Conservation (phyloP, 192 early-diverging fungal genomes). For the Chytriomyces sp. region DNA sequence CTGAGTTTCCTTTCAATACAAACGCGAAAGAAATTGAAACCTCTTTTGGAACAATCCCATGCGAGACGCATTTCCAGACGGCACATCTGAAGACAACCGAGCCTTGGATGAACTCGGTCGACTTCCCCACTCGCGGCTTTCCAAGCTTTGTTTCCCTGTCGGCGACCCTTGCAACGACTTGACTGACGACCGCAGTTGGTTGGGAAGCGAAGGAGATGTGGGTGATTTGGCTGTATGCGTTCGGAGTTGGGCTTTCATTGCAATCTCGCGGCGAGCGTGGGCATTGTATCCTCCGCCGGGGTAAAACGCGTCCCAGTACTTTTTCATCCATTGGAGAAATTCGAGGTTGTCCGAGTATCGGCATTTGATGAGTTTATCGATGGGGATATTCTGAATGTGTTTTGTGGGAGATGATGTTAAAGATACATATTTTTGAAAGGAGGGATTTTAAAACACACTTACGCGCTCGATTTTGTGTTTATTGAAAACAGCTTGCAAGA, state of each 20-base stretch:
- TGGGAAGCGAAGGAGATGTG: too few relatives aligned
- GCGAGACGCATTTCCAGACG: too few relatives aligned
- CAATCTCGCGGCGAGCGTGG: constrained; percentile 55
- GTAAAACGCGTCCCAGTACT: constrained; percentile 82
- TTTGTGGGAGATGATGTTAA: neutral
- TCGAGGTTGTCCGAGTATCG: constrained; percentile 94
- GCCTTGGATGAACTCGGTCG: too few relatives aligned
- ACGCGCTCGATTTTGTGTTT: constrained; percentile 84
- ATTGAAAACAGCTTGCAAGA: constrained; percentile 79
- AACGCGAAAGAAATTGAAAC: too few relatives aligned
- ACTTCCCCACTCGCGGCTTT: too few relatives aligned
- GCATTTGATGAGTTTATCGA: constrained; percentile 83
- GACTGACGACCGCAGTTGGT: too few relatives aligned
- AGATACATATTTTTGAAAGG: neutral
- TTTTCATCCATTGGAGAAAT: constrained; percentile 90
- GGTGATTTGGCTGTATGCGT: neutral
- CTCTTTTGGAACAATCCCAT: too few relatives aligned
- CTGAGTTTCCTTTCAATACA: too few relatives aligned
- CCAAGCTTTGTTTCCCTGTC: too few relatives aligned
- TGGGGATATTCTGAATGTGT: constrained; percentile 68
- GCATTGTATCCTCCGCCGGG: constrained; percentile 79
- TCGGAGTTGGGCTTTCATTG: neutral
- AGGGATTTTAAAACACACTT: neutral
- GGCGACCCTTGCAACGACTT: too few relatives aligned
- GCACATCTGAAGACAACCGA: too few relatives aligned